Percentiles rank a stretch among this genome's conserved stretches.
phyloP scores from a whole-genome alignment of 2,329 filamentous ascomycete species.

The Botrytis sinoallii region DNA sequence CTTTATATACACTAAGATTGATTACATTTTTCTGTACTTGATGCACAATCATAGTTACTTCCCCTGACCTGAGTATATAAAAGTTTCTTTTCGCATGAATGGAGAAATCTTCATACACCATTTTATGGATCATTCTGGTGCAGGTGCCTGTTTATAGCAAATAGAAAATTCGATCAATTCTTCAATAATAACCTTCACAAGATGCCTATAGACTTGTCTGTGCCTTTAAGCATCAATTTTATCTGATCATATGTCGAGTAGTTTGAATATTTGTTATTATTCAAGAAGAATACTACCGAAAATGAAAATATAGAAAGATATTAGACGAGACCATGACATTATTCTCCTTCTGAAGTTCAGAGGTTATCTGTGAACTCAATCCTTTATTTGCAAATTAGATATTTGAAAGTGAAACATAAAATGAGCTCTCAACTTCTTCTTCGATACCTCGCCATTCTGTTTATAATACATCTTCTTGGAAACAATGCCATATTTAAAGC shows the following conservation, averaged over 20 bases:
- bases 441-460: neutral
- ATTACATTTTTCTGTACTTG: neutral
- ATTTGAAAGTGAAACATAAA: neutral
- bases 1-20: neutral
- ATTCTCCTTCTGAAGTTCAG: no score
- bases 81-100: neutral
- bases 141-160: neutral
- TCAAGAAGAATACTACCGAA: neutral
- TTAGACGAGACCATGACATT: neutral
- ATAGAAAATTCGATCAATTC: neutral
- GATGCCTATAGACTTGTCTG: neutral
- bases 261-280: neutral
- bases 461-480: neutral
- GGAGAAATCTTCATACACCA: neutral
- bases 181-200: neutral
- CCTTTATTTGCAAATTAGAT: neutral
- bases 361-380: fast-evolving
- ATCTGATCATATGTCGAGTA: neutral
- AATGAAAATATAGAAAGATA: neutral
- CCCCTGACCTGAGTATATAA: neutral
- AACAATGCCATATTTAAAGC: neutral
- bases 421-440: neutral
- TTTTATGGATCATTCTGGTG: neutral
- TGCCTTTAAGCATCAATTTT: neutral
- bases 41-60: neutral